Conservation (phyloP, 805 yeast genomes). For the Starmerella bombicola region DNA sequence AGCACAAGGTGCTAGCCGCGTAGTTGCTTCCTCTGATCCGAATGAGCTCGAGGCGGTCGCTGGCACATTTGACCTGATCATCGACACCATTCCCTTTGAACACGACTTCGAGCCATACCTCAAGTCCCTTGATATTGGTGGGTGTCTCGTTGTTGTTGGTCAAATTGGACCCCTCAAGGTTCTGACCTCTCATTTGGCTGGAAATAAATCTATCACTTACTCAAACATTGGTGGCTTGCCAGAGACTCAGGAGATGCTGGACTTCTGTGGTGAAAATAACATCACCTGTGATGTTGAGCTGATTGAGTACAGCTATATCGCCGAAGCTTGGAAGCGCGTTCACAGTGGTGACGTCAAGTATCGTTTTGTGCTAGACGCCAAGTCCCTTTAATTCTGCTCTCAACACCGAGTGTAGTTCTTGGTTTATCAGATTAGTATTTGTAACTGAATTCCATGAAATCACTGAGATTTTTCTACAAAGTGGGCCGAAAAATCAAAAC, state of each 20-base stretch:
- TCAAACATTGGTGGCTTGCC: slow-evolving; percentile 50
- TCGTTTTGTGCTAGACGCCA: slow-evolving; percentile 21
- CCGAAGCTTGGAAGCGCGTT: slow-evolving; percentile 18
- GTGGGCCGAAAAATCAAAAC: too few relatives aligned
- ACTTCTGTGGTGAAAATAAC: slow-evolving; percentile 46
- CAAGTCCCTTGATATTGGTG: slow-evolving; percentile 42
- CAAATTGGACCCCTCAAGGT: slow-evolving; percentile 39
- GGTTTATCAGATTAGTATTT: too few relatives aligned
- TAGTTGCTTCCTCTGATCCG: slow-evolving; percentile 37
- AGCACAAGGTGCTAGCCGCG: slow-evolving; percentile 45
- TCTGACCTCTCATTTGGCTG: slow-evolving; percentile 39
- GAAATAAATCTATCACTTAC: slow-evolving; percentile 29
- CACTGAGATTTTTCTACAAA: too few relatives aligned
- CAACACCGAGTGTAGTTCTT: not conserved
- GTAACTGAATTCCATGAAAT: too few relatives aligned
- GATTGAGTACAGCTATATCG: slow-evolving; percentile 34
- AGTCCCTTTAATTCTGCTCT: not conserved
- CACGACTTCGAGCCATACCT: slow-evolving; percentile 41
- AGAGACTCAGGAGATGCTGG: slow-evolving; percentile 56
- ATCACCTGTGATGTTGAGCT: slow-evolving; percentile 54
- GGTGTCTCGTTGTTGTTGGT: slow-evolving; percentile 53
- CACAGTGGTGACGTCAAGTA: slow-evolving; percentile 17
- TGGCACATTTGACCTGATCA: slow-evolving; percentile 38
- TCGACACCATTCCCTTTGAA: slow-evolving; percentile 41
- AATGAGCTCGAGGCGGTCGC: slow-evolving; percentile 29